Percentiles rank a stretch among this genome's conserved stretches.
These are phyloP conservation scores for Collariella sp. DNA, from an alignment of 495 filamentous ascomycete species.

Conservation along the genomic window DNA sequence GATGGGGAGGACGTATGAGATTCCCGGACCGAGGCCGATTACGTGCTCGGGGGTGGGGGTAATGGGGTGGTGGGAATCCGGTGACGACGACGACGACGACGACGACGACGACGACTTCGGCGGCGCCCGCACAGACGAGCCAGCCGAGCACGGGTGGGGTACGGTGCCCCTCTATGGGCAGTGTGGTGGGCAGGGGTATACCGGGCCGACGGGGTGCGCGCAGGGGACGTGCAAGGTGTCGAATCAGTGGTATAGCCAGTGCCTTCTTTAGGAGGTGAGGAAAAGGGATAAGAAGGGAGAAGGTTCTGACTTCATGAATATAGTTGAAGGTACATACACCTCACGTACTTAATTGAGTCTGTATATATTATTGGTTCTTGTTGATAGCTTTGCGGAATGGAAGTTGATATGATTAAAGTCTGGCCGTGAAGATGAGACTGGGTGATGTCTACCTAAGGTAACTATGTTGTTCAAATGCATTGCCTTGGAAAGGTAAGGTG, in stretches of 20 bases:
- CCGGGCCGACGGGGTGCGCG: constrained; percentile 19
- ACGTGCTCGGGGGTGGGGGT: no score
- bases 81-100: constrained; percentile 13
- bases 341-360: not conserved
- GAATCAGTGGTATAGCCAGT: constrained; percentile 24
- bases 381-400: not conserved
- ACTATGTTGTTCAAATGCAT: no score
- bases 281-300: not conserved
- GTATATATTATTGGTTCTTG: no score
- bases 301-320: not conserved
- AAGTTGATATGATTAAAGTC: not conserved
- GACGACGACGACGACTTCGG: not conserved
- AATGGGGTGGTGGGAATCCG: no score
- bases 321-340: not conserved
- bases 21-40: constrained; percentile 34
- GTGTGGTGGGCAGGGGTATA: constrained; percentile 23
- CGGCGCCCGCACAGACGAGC: not conserved
- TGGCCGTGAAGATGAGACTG: no score
- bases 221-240: constrained; percentile 20
- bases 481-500: no score
- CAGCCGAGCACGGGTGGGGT: constrained; percentile 1
- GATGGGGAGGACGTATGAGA: constrained; percentile 33
- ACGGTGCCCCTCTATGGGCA: constrained; percentile 19
- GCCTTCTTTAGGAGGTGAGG: not conserved
- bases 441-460: no score